These are phyloP conservation scores for Salix suchowensis DNA, from an alignment of 345 rosid genomes.

Conservation along the genomic window DNA sequence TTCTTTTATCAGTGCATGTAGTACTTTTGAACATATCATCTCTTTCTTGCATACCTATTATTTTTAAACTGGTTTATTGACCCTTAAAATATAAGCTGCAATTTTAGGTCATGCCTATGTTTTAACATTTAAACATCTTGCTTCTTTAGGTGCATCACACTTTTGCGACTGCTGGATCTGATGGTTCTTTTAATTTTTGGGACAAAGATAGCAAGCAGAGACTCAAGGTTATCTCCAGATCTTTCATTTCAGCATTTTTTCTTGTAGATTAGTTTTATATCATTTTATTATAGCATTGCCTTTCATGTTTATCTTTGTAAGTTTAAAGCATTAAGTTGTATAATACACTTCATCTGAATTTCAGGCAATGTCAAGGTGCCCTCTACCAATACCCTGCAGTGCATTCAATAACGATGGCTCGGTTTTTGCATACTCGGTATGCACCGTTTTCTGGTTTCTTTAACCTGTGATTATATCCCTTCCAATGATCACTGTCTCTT, in stretches of 20 bases:
- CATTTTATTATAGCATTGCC: background rate
- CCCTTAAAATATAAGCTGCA: background rate
- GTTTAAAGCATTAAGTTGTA: background rate
- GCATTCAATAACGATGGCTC: constrained; percentile 94
- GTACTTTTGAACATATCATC: background rate
- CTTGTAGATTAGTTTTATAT: background rate
- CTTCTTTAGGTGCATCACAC: constrained; percentile 74
- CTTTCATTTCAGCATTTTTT: background rate
- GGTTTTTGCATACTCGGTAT: constrained; percentile 83
- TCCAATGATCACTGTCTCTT: background rate
- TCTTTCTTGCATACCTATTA: background rate
- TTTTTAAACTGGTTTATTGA: background rate
- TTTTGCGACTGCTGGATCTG: constrained; percentile 97
- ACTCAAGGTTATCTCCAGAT: constrained; percentile 60
- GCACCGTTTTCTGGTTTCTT: background rate
- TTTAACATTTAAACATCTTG: constrained; percentile 7
- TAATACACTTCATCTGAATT: constrained; percentile 6
- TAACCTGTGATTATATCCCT: background rate
- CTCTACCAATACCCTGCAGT: constrained; percentile 84
- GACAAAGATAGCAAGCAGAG: constrained; percentile 99
- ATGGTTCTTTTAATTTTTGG: constrained; percentile 98
- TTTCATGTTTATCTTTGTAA: background rate
- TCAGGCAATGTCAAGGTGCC: constrained; percentile 92
- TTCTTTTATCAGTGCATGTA: background rate
- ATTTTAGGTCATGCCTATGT: background rate